phyloP scores from a whole-genome alignment of 2,329 filamentous ascomycete species.

The Trichophyton rubrum region DNA sequence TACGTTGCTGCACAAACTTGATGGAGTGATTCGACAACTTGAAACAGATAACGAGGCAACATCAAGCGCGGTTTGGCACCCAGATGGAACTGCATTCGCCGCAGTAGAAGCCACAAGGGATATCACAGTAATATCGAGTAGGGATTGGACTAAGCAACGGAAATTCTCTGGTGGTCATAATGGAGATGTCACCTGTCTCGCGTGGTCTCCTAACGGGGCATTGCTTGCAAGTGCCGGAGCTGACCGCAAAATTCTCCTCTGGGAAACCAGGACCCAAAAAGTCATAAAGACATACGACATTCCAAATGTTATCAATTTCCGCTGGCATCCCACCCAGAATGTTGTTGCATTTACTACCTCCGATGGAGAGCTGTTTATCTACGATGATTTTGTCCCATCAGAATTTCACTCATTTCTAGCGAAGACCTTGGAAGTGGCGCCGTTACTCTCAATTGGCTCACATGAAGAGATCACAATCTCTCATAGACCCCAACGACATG shows the following conservation, averaged over 20 bases:
- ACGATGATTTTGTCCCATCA: slow-evolving; percentile 45
- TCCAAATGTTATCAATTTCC: slow-evolving; percentile 68
- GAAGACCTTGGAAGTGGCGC: slow-evolving; percentile 56
- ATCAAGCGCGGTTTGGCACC: slow-evolving; percentile 75
- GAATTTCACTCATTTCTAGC: slow-evolving; percentile 39
- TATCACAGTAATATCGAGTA: slow-evolving; percentile 74
- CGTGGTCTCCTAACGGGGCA: slow-evolving; percentile 92
- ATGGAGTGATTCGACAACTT: slow-evolving; percentile 67
- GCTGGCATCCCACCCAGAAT: slow-evolving; percentile 86
- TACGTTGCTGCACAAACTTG: slow-evolving; percentile 67
- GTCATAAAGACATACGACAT: slow-evolving; percentile 68
- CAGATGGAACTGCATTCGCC: slow-evolving; percentile 83
- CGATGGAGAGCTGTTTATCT: slow-evolving; percentile 87
- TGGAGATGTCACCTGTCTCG: slow-evolving; percentile 70
- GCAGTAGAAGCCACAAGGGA: slow-evolving; percentile 70
- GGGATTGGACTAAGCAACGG: slow-evolving; percentile 79
- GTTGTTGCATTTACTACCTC: slow-evolving; percentile 82
- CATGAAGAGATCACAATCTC: slow-evolving; percentile 56
- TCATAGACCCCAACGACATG: slow-evolving; percentile 43
- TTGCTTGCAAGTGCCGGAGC: slow-evolving; percentile 56
- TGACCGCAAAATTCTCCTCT: slow-evolving; percentile 46
- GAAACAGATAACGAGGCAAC: slow-evolving; percentile 67
- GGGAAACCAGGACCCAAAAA: slow-evolving; percentile 81
- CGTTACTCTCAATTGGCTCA: slow-evolving; percentile 72
- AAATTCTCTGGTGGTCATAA: slow-evolving; percentile 67